Evolutionary conservation across 148 eudicot species (phyloP).

Genomic region (Vaccinium macrocarpon): DNA sequence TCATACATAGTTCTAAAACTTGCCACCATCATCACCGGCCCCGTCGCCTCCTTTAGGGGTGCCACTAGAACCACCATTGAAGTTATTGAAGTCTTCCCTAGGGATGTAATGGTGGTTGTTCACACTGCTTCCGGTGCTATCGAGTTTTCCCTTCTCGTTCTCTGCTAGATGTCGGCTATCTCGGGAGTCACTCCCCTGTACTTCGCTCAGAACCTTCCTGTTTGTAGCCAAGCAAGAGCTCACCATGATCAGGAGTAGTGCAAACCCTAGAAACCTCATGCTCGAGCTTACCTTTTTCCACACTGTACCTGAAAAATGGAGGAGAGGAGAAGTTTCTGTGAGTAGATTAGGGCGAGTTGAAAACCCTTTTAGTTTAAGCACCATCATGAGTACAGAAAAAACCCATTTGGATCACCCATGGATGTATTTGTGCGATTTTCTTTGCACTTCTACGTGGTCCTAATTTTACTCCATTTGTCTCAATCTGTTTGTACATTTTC

Average conservation of each 20-base stretch:
- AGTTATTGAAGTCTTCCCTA: slow-evolving; percentile 23
- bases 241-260: slow-evolving; percentile 13
- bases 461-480: not conserved
- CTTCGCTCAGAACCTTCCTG: not conserved
- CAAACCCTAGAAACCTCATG: slow-evolving; percentile 14
- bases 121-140: not conserved
- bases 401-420: not conserved
- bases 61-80: not conserved
- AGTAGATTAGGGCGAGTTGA: not conserved
- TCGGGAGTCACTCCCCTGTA: not conserved
- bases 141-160: not conserved
- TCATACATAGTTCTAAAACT: not conserved
- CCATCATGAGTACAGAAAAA: not conserved
- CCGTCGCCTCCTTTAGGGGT: not conserved
- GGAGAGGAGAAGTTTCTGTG: not conserved
- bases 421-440: not conserved
- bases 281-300: not conserved
- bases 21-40: not conserved
- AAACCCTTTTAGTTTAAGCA: not conserved
- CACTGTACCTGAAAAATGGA: not conserved
- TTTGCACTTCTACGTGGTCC: not conserved
- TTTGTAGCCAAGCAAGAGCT: slow-evolving; percentile 9
- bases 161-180: not conserved
- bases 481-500: too few species aligned
- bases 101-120: slow-evolving; percentile 27